Evolutionary conservation across 2,329 filamentous ascomycete genomes (phyloP).

Genomic region (Nemania abortiva): DNA sequence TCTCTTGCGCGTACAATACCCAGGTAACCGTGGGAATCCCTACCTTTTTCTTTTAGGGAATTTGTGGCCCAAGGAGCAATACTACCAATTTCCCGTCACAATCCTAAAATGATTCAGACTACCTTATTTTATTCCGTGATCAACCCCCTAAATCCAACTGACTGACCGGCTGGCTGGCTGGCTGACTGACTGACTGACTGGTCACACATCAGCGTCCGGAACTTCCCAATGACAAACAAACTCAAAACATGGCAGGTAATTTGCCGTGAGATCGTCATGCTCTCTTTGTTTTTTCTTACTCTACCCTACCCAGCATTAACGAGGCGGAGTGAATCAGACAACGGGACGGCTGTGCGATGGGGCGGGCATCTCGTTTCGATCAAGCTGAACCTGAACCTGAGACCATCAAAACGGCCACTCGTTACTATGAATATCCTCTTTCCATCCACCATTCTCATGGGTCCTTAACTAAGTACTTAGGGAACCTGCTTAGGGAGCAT

Average conservation of each 20-base stretch:
- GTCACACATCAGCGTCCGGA: conserved; percentile 9
- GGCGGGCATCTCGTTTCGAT: conserved; percentile 8
- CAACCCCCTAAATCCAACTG: neutral
- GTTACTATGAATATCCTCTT: conserved; percentile 8
- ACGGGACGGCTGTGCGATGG: conserved; percentile 4
- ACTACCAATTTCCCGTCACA: neutral
- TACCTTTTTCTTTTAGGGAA: no score
- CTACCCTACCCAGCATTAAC: neutral
- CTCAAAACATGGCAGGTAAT: conserved; percentile 5
- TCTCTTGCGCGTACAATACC: no score
- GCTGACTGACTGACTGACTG: neutral
- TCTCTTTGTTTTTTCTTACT: neutral
- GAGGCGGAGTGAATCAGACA: conserved; percentile 19
- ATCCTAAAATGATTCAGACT: neutral
- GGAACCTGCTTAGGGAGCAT: no score
- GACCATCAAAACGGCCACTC: conserved; percentile 11
- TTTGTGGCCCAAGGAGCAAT: neutral
- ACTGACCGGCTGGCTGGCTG: no score
- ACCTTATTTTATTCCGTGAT: neutral
- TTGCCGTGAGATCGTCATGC: conserved; percentile 1
- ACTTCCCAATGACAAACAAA: conserved; percentile 4
- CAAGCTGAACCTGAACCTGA: conserved; percentile 7
- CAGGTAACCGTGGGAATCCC: no score
- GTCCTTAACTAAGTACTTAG: no score
- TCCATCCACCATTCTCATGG: neutral